Evolutionary conservation across 1,139 yeast species (phyloP), one percentile per base, ranked within the genome.

Genomic region (Scheffersomyces insectosa): DNA sequence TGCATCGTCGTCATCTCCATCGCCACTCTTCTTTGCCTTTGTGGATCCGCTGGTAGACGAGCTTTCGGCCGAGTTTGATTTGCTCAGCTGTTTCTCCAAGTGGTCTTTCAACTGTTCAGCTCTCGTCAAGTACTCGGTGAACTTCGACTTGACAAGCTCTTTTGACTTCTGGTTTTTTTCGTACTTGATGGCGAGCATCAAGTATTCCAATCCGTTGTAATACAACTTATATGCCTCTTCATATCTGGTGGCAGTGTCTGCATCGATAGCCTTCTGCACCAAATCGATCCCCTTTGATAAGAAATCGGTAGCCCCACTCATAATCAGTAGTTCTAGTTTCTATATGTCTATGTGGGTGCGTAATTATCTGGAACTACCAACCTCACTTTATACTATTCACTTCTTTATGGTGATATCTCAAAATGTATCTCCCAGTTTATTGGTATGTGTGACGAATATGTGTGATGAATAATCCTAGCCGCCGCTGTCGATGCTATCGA

Each of bases 71-170:
- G 70, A 68, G 42, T 60, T 65, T 49, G 65, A 71, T 45, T 72
- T 74, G 43, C 73, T 74, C 45, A 51, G 60, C 46, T 77, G 80
- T 55, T 84, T 84, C 48, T 88, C 96, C 44, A 93, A 72, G 62
- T 90, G 96, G 40, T 87, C 93, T 63, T 95, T 93, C 54, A 95
- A 73, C 64, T 90, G 96, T 65, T 95, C 99, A 0, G 99, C 99
- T 47, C 99, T 73, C 5, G 91, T 79, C 60, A 95, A 70, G 64
- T 95, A 95, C 61, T 95, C 99, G 7, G 93, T 87, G 60, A 91
- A 87, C 63, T 91, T 91, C 14, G 90, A 81, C 56, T 93, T 80
- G 53, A 95, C 89, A 50, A 93, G 77, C 54, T 90, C 97, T 63
- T 91, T 93, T 33, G 95, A 85, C 56, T 85, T 83, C 33, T 86